These are phyloP conservation scores for Catenaria anguillulae DNA, from an alignment of 371 early-diverging fungal genomes.

Conservation along the genomic window DNA sequence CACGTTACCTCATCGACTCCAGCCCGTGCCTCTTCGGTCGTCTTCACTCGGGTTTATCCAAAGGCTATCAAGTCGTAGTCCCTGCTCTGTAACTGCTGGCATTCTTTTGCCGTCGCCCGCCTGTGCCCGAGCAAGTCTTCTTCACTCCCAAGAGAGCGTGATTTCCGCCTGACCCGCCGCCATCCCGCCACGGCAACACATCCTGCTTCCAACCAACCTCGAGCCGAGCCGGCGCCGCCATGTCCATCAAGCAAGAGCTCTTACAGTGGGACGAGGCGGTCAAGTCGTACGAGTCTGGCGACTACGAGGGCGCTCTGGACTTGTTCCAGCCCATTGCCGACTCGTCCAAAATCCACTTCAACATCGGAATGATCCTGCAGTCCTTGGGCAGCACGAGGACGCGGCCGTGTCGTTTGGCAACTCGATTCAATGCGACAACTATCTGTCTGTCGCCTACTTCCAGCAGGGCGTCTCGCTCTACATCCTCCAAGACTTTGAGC, in stretches of 20 bases:
- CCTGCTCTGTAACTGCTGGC: no score
- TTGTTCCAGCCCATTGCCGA: slow-evolving; percentile 69
- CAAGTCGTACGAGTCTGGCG: slow-evolving; percentile 44
- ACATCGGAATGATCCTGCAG: slow-evolving; percentile 70
- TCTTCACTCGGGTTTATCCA: no score
- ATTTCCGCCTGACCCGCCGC: no score
- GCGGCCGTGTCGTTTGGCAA: slow-evolving; percentile 62
- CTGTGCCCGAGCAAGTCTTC: no score
- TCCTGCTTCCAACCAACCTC: no score
- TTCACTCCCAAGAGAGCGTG: no score
- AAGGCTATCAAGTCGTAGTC: no score
- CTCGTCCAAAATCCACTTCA: slow-evolving; percentile 85
- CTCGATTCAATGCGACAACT: slow-evolving; percentile 66
- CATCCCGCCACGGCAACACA: no score
- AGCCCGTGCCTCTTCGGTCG: no score
- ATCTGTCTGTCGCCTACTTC: slow-evolving; percentile 79
- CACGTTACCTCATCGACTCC: no score
- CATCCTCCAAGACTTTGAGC: slow-evolving; percentile 43
- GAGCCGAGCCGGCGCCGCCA: no score
- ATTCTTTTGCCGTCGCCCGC: no score
- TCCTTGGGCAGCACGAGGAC: slow-evolving; percentile 52
- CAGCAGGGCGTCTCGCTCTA: slow-evolving; percentile 76
- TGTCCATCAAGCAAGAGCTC: slow-evolving; percentile 43
- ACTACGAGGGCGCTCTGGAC: slow-evolving; percentile 45
- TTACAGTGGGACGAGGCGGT: slow-evolving; percentile 60